Conservation (phyloP, 768 basidiomycete species). For the Suillus bovinus region DNA sequence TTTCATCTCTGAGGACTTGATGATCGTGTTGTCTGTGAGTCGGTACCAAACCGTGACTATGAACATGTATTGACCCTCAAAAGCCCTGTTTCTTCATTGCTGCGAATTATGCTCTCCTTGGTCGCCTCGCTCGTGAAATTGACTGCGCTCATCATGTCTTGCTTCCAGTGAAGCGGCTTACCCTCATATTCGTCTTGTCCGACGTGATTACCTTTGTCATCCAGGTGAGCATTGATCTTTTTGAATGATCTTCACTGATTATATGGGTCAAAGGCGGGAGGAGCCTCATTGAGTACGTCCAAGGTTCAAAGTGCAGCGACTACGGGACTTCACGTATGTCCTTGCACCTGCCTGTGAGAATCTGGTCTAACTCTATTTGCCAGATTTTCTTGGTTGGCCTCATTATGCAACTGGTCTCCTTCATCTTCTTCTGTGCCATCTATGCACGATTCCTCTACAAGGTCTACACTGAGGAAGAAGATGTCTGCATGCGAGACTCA, state of each 20-base stretch:
- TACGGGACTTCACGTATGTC: constrained; percentile 39
- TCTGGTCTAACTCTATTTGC: background rate
- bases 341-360: background rate
- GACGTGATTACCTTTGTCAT: constrained; percentile 69
- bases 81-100: constrained; percentile 78
- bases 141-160: constrained; percentile 48
- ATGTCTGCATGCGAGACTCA: constrained; percentile 41
- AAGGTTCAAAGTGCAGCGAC: constrained; percentile 30
- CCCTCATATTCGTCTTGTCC: constrained; percentile 57
- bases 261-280: constrained; percentile 40
- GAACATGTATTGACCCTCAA: background rate
- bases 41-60: background rate
- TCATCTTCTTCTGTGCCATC: constrained; percentile 48
- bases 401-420: constrained; percentile 54
- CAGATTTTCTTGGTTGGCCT: constrained; percentile 63
- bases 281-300: constrained; percentile 48
- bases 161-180: constrained; percentile 49
- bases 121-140: constrained; percentile 55
- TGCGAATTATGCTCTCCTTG: constrained; percentile 65
- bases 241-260: background rate
- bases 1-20: constrained; percentile 58
- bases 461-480: constrained; percentile 41
- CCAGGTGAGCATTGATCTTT: constrained; percentile 41
- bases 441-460: constrained; percentile 50
- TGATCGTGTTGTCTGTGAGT: constrained; percentile 56